A percentile compares a stretch with the other conserved stretches of the same genome.
phyloP scores from a whole-genome alignment of 1,284 basidiomycete species.

The Melampsora larici-populina region DNA sequence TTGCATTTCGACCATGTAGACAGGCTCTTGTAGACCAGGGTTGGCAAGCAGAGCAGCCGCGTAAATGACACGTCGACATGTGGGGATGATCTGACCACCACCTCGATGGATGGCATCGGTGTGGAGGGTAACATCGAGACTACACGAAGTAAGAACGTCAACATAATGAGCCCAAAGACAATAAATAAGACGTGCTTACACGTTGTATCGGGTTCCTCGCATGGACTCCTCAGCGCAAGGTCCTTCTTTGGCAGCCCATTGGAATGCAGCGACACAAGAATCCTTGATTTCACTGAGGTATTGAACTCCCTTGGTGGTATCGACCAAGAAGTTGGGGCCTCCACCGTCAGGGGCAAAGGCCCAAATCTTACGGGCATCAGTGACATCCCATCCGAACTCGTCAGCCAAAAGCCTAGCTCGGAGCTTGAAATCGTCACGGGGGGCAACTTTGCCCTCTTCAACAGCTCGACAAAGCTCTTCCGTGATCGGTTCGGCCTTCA shows the following conservation, averaged over 20 bases:
- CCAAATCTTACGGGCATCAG: conserved; percentile 99
- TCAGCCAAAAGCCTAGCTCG: conserved; percentile 95
- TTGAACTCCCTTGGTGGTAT: conserved; percentile 98
- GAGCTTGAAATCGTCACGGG: conserved; percentile 96
- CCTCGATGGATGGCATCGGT: conserved; percentile 99
- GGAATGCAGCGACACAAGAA: conserved; percentile 97
- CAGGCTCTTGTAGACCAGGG: conserved; percentile 90
- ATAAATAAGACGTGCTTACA: conserved; percentile 82
- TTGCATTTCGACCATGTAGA: conserved; percentile 98
- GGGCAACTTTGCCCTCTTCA: conserved; percentile 76
- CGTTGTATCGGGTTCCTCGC: conserved; percentile 95
- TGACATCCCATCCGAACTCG: conserved; percentile 97
- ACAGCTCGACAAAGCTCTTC: conserved; percentile 94
- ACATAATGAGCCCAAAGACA: background rate
- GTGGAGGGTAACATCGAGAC: conserved; percentile 62
- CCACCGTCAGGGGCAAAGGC: conserved; percentile 98
- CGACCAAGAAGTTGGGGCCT: conserved; percentile 93
- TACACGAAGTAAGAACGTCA: background rate
- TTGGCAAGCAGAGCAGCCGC: conserved; percentile 88
- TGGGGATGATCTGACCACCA: conserved; percentile 96
- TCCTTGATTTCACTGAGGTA: conserved; percentile 96
- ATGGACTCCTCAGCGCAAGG: conserved; percentile 95
- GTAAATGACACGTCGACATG: conserved; percentile 91
- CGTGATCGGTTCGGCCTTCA: conserved; percentile 85
- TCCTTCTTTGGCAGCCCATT: conserved; percentile 99